phyloP scores from a whole-genome alignment of 441 rosid genomes.

The Mallotus repandus region DNA sequence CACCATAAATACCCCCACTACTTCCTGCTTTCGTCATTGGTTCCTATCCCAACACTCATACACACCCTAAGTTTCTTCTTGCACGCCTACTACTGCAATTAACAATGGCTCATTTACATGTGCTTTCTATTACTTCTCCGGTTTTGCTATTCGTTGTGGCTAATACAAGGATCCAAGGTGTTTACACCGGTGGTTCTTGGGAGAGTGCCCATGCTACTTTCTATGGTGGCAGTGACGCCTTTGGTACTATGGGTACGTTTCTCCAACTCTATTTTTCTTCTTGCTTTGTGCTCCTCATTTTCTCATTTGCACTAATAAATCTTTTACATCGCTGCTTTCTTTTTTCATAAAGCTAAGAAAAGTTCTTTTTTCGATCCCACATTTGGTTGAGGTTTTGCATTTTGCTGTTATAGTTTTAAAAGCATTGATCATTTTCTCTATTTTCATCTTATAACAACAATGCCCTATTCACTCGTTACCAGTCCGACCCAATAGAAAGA shows the following conservation, averaged over 20 bases:
- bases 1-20: slow-evolving; percentile 44
- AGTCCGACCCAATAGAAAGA: too few relatives aligned
- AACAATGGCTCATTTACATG: slow-evolving; percentile 30
- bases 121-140: slow-evolving; percentile 29
- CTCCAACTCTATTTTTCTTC: too few relatives aligned
- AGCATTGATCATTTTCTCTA: not conserved
- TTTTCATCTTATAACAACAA: too few relatives aligned
- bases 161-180: slow-evolving; percentile 69
- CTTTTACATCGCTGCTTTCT: too few relatives aligned
- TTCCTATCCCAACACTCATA: slow-evolving; percentile 1
- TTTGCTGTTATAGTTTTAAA: too few relatives aligned
- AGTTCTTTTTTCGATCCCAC: too few relatives aligned
- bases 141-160: slow-evolving; percentile 25
- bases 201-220: slow-evolving; percentile 98
- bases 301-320: not conserved
- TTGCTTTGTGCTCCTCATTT: too few relatives aligned
- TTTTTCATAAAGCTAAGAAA: too few relatives aligned
- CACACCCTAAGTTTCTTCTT: not conserved
- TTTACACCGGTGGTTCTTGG: slow-evolving; percentile 64
- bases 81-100: not conserved
- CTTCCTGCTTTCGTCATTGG: slow-evolving; percentile 36
- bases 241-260: slow-evolving; percentile 87
- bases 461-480: too few relatives aligned
- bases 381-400: too few relatives aligned
- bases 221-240: slow-evolving; percentile 88